These are phyloP conservation scores for Sporothrix pallida DNA, from an alignment of 2,329 filamentous ascomycete species.

Conservation along the genomic window DNA sequence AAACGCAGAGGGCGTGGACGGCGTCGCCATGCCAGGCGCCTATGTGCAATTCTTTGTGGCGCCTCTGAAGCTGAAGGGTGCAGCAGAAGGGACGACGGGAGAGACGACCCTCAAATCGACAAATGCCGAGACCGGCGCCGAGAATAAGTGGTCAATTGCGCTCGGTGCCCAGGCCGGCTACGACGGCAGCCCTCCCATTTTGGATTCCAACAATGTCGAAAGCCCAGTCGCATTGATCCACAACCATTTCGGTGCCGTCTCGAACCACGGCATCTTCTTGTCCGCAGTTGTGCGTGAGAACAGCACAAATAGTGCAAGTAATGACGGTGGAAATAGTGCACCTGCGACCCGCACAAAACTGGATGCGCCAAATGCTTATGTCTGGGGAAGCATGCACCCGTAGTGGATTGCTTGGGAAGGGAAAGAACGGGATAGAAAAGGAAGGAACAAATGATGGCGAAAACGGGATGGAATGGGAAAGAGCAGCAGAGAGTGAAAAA, in stretches of 20 bases:
- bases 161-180: conserved; percentile 34
- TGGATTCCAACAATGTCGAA: not conserved
- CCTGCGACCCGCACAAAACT: conserved; percentile 49
- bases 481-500: not conserved
- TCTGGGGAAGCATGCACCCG: conserved; percentile 34
- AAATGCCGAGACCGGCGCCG: conserved; percentile 11
- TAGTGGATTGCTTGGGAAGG: not conserved
- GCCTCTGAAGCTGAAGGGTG: conserved; percentile 26
- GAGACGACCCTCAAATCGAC: not conserved
- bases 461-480: not conserved
- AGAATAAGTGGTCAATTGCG: conserved; percentile 29
- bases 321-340: not conserved
- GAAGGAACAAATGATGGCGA: not conserved
- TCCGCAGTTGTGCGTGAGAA: conserved; percentile 38
- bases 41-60: conserved; percentile 68
- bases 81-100: not conserved
- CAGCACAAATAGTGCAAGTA: too few relatives aligned
- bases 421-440: conserved; percentile 1
- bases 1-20: conserved; percentile 43
- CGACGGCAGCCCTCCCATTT: conserved; percentile 18
- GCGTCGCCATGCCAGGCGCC: conserved; percentile 67
- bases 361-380: conserved; percentile 54
- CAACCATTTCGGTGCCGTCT: conserved; percentile 66
- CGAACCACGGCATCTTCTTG: conserved; percentile 65
- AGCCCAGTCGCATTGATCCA: conserved; percentile 37